These are phyloP conservation scores for Aspergillus melleus DNA, from an alignment of 2,329 filamentous ascomycete genomes.

Conservation along the genomic window DNA sequence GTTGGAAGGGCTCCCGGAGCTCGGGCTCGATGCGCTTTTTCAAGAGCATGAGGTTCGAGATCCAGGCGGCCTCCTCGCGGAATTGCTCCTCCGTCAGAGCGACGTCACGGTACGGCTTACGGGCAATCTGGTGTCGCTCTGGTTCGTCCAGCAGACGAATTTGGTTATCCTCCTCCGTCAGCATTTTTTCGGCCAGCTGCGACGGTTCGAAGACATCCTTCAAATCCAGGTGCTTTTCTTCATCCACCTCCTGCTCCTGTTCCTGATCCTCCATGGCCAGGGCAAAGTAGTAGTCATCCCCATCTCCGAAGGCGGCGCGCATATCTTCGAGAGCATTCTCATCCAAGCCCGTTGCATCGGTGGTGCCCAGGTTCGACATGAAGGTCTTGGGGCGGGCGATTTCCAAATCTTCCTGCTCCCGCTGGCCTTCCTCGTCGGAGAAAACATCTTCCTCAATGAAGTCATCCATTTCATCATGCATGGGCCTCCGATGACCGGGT, in stretches of 20 bases:
- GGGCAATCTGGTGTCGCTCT: slow-evolving; percentile 89
- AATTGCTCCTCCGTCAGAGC: slow-evolving; percentile 81
- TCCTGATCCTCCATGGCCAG: slow-evolving; percentile 84
- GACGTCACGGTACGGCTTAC: slow-evolving; percentile 82
- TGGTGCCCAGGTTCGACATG: slow-evolving; percentile 64
- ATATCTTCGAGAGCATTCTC: slow-evolving; percentile 94
- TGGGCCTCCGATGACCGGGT: slow-evolving; percentile 54
- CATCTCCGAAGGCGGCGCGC: slow-evolving; percentile 92
- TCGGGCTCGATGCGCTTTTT: slow-evolving; percentile 76
- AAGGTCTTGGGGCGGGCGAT: slow-evolving; percentile 78
- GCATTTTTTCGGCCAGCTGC: slow-evolving; percentile 86
- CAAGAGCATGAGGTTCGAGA: slow-evolving; percentile 83
- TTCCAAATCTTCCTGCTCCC: slow-evolving; percentile 80
- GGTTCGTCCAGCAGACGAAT: slow-evolving; percentile 89
- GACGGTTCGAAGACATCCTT: slow-evolving; percentile 99
- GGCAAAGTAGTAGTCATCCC: slow-evolving; percentile 94
- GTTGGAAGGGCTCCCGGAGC: slow-evolving; percentile 78
- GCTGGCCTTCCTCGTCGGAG: slow-evolving; percentile 76
- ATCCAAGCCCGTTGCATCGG: slow-evolving; percentile 82
- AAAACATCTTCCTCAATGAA: slow-evolving; percentile 98
- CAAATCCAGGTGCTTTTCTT: slow-evolving; percentile 82
- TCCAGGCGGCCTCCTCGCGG: slow-evolving; percentile 88
- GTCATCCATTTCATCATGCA: slow-evolving; percentile 81
- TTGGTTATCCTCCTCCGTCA: slow-evolving; percentile 91
- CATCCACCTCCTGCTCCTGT: slow-evolving; percentile 71